Evolutionary conservation across 257 asterid genomes (phyloP), one percentile per base, ranked within the genome.

Genomic region (Cinchona pubescens): DNA sequence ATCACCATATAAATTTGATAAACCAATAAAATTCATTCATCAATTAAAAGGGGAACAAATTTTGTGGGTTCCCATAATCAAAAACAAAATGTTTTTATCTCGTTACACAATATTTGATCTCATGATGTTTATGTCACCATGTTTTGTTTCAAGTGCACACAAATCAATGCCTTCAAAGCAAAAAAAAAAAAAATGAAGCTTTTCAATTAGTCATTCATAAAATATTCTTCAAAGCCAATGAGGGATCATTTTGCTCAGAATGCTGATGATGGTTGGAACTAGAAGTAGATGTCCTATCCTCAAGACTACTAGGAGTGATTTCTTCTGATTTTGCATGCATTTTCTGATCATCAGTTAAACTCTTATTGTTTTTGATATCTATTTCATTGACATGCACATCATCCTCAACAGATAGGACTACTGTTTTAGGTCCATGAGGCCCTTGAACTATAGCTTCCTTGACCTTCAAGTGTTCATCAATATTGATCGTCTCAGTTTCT

Each of bases 401-500:
- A 62, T 84, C 85, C 53, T 81, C 82, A 4, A 84, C 30, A 0
- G 87, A 79, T 8, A 81, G 78, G 56, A 73, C 40, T 13, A 81
- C 74, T 4, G 56, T 73, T 58, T 81, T 51, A n/a, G 69, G 46
- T 35, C 85, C 85, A 79, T 84, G 84, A 59, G 85, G 82, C 15
- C 82, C 85, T 55, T 69, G 45, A 23, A 67, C 80, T 25, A 81
- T 76, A 29, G 80, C 82, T 72, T 84, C 82, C 72, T 81, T 60
- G 9, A 84, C 37, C 78, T 63, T 84, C 73, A 79, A 60, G 67
- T 81, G 87, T 25, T 84, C 83, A 34, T 81, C 85, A 42, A 84
- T 56, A 67, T 79, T 67, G 11, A 78, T 48, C 63, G 70, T 62
- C 46, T 79, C 70, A 21, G 75, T 76, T 29, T 78, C 78, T 34